Base-by-base conservation (phyloP, 2,329 filamentous ascomycete genomes). In the Chaetothyriales sp. region DNA sequence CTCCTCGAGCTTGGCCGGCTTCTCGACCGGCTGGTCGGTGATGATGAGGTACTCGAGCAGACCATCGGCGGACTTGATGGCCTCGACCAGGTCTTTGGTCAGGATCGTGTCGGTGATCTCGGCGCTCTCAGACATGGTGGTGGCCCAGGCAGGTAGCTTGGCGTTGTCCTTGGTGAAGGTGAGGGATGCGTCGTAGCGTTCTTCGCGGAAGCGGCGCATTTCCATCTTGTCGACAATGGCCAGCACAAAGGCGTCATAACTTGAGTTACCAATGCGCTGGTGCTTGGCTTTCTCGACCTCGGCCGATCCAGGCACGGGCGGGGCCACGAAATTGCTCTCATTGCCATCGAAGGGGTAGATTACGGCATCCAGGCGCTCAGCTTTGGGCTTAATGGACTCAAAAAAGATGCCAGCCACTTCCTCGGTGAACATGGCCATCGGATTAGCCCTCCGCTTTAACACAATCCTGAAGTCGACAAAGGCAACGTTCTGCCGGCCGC, bases 91-190 rank as follows among this genome's bases (percentile, higher is more conserved):
- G 62, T 97, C 90, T n/a, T 85, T 77, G 3, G 88, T 95, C 48
- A 98, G 77, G 59, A 98, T 73, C 5, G 81, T 75, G 46, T 95
- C 86, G 10, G 89, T 95, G 62, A 98, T 83, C 71, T 97, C 92
- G 53, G 89, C 89, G 69, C 83, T 95, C 76, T 98, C 92, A 65
- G 82, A 94, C 92, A 98, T 97, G 64, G 95, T 81, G 10, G 88
- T 95, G 51, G 84, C 76, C 89, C 89, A 98, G 58, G 77, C 71
- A 33, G 92, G 90, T 33, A 98, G 80, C 75, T 94, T 95, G 51
- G 84, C 66, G 70, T 89, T 81, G 64, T 98, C 92, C 77, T 94
- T 95, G 65, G 90, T 95, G 58, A 82, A 82, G 44, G 92, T 95
- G 60, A 98, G 78, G 50, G 87, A 94, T 51, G 95, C 74, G 67